Percentiles rank a stretch among this genome's conserved stretches.
phyloP scores from a whole-genome alignment of 202 grass and related monocot species.

The Digitaria exilis region DNA sequence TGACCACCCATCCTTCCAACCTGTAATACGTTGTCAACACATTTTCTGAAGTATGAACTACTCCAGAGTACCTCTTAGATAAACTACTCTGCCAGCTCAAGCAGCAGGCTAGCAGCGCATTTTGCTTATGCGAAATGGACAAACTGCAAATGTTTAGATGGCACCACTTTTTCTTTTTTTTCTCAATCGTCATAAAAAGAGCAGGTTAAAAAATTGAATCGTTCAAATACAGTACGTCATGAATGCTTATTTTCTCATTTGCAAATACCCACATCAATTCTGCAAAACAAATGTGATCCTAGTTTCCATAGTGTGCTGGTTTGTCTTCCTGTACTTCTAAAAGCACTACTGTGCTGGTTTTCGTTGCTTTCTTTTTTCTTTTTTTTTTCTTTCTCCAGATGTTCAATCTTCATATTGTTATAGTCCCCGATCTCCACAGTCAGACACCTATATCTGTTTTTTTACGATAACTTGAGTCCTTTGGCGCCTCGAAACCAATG shows the following conservation, averaged over 20 bases:
- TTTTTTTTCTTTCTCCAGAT: not conserved
- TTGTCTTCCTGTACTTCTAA: too few relatives aligned
- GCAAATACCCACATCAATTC: not conserved
- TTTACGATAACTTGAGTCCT: not conserved
- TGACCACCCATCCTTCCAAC: conserved; percentile 87
- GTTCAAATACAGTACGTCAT: not conserved
- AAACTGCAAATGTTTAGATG: not conserved
- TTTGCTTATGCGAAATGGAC: not conserved
- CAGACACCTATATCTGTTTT: not conserved
- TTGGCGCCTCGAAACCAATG: not conserved
- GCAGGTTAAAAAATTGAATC: not conserved
- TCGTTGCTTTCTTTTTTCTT: not conserved
- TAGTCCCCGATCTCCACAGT: not conserved
- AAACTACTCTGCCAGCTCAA: not conserved
- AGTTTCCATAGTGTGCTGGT: not conserved
- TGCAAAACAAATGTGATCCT: not conserved
- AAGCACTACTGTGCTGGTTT: too few relatives aligned
- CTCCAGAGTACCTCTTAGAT: not conserved
- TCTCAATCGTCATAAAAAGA: not conserved
- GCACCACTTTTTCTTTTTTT: too few relatives aligned
- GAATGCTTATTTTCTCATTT: not conserved
- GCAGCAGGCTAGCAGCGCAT: not conserved
- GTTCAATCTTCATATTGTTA: not conserved
- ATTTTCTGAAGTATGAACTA: not conserved
- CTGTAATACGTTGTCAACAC: conserved; percentile 38